Base-by-base conservation (phyloP, 1,284 basidiomycete genomes). In the Boletus sp. region DNA sequence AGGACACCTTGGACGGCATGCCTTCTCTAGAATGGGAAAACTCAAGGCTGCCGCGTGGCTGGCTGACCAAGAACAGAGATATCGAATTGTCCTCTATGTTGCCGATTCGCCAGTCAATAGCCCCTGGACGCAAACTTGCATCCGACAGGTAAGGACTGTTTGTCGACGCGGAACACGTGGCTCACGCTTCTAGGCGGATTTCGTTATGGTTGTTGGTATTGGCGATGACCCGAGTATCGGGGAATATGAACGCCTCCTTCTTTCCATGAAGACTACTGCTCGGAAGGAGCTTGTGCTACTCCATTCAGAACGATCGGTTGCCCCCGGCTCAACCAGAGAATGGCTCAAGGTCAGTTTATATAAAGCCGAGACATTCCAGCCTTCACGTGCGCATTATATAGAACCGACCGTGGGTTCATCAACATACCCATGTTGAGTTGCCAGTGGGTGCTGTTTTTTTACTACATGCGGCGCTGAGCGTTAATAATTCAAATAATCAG, bases 121-220 rank as follows among this genome's bases (percentile, higher is more conserved):
- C 53, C 86, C 91, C 17, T 97, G 94, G 94, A 96, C 94, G n/a
- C 85, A 94, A 68, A 97, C 93, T 1, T 96, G 93, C 62, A 94
- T 97, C 53, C 81, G 91, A 22, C 93, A 95, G 75, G 88, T 88
- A 56, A 49, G 77, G 53, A 25, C 43, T 23, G 17, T 14, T 37
- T 33, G 34, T 41, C n/a, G 22, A 35, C 48, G 17, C 27, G 29
- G 19, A 36, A 37, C 41, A 46, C 29, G 36, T 45, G 27, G 41
- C 43, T 48, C 20, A 65, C 7, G 2, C n/a, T 16, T 42, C 45
- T 64, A 94, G 82, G 96, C 96, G 12, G 95, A 99, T 70, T 94
- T 88, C 62, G 88, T 99, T 16, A 85, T 99, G 76, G 82, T 99
- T 17, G 88, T 99, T 29, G 94, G 94, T 10, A 91, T 95, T 78